Evolutionary conservation across 805 yeast species (phyloP), one percentile per base, ranked within the genome.

Genomic region (Candida verbasci): DNA sequence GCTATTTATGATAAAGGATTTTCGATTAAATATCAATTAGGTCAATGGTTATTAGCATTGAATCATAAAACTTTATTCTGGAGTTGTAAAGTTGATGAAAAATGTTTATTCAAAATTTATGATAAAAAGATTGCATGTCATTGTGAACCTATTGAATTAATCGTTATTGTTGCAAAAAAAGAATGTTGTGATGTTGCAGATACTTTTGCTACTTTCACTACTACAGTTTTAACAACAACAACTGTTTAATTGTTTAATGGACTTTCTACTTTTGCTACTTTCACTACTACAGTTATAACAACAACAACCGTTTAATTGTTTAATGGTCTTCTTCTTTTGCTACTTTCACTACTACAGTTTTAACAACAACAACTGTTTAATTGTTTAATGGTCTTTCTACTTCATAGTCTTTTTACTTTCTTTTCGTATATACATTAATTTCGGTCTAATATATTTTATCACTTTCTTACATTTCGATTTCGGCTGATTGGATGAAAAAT

Each of bases 21-120:
- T 15, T 32, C 40, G 3, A 33, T 38, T 17, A 20, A 27, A 27
- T 5, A 29, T 7, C 17, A 38, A 21, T 24, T 32, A 27, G 30
- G 36, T 12, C 29, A 28, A 11, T 38, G 16, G 9, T 23, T 38
- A 17, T 33, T 38, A 24, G 40, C 40, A n/a, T 34, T 33, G 18
- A 27, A 34, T 23, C 24, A 33, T 11, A 18, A 24, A 15, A 38
- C 37, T 9, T 17, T 20, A n/a, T 38, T 38, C 31, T 38, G 34
- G 34, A 30, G 33, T n/a, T 38, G 40, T 29, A n/a, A 23, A 17
- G 29, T 24, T 12, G 37, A 34, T 29, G 34, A 29, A 4, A 32
- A 25, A 17, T 17, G 29, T 10, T 10, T 22, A 9, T 38, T 29
- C 27, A 33, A 33, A 17, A 26, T 38, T n/a, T 38, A 38, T 24